Evolutionary conservation across 2,329 filamentous ascomycete species (phyloP), one percentile per base, ranked within the genome.

Genomic region (Sclerotinia glacialis): DNA sequence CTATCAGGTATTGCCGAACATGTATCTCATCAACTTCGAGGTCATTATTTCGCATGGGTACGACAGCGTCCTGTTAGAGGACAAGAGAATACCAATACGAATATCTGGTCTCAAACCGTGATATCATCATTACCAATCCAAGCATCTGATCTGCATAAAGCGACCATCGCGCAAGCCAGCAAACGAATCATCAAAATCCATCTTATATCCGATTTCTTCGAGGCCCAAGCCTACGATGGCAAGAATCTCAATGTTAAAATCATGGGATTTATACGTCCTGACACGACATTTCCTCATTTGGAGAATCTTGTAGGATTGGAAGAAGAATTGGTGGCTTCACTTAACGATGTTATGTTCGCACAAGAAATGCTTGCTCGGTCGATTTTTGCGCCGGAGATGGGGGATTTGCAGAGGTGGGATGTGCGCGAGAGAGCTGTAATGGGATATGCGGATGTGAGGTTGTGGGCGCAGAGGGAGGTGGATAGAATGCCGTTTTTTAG

Each of bases 41-140:
- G 88, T 0, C 81, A 88, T 8, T 91, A 88, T 72, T 86, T 88
- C 49, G 87, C 86, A 3, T 91, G 88, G 88, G 71, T 86, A 2
- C 69, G 77, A 79, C 3, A 74, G 74, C 4, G 61, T 79, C 2
- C 75, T 18, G 18, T 2, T 8, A 40, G 42, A 7, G 23, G 23
- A 21, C 12, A 28, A 3, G 6, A 44, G 21, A 67, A 79, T 0
- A n/a, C 8, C 14, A n/a, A 66, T 18, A 9, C 12, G 0, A 37
- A 44, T 67, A 78, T 81, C 42, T 91, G 88, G 88, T 79, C 83
- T 68, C 83, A 87, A 71, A 80, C 82, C 3, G 78, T 90, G 14
- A 80, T 90, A 58, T 84, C 82, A 0, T 79, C 88, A 23, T 81
- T 82, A 0, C 83, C 85, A 0, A 78, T 82, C 1, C 79, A 83